A percentile compares a stretch with the other conserved stretches of the same genome.
phyloP scores from a whole-genome alignment of 192 early-diverging fungal genomes.

The Coemansia sp. region DNA sequence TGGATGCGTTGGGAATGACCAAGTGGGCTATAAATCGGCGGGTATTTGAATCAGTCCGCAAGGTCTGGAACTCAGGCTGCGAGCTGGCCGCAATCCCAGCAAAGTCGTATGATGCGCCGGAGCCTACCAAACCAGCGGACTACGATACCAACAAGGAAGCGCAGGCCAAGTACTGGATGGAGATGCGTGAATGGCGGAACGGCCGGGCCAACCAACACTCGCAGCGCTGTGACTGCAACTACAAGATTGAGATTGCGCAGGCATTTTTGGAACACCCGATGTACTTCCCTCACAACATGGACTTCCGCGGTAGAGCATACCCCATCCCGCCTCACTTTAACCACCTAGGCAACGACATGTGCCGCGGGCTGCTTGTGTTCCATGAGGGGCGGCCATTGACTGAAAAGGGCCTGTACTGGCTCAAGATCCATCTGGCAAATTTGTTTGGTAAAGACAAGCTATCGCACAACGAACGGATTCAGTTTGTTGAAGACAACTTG shows the following conservation, averaged over 20 bases:
- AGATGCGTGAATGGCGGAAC: slow-evolving; percentile 58
- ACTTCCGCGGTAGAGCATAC: slow-evolving; percentile 97
- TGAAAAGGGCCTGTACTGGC: slow-evolving; percentile 77
- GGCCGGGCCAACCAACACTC: slow-evolving; percentile 76
- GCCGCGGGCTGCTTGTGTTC: slow-evolving; percentile 89
- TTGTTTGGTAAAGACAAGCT: slow-evolving; percentile 90
- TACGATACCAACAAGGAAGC: slow-evolving; percentile 60
- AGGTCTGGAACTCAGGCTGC: slow-evolving; percentile 86
- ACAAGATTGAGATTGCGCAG: slow-evolving; percentile 92
- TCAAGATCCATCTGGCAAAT: slow-evolving; percentile 94
- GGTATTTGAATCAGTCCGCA: slow-evolving; percentile 73
- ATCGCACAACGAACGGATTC: slow-evolving; percentile 78
- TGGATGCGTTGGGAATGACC: slow-evolving; percentile 86
- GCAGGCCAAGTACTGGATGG: slow-evolving; percentile 55
- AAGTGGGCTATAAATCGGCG: slow-evolving; percentile 85
- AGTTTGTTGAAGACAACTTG: slow-evolving; percentile 71
- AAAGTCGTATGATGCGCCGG: slow-evolving; percentile 34
- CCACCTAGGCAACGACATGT: slow-evolving; percentile 95
- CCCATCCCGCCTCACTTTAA: slow-evolving; percentile 94
- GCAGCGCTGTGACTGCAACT: slow-evolving; percentile 86
- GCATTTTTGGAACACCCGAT: slow-evolving; percentile 83
- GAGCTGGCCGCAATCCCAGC: slow-evolving; percentile 74
- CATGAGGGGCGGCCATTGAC: slow-evolving; percentile 77
- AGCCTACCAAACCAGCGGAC: slow-evolving; percentile 63
- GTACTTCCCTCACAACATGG: slow-evolving; percentile 96